Evolutionary conservation across 345 rosid genomes (phyloP), one percentile per base, ranked within the genome.

Genomic region (Populus euphratica): DNA sequence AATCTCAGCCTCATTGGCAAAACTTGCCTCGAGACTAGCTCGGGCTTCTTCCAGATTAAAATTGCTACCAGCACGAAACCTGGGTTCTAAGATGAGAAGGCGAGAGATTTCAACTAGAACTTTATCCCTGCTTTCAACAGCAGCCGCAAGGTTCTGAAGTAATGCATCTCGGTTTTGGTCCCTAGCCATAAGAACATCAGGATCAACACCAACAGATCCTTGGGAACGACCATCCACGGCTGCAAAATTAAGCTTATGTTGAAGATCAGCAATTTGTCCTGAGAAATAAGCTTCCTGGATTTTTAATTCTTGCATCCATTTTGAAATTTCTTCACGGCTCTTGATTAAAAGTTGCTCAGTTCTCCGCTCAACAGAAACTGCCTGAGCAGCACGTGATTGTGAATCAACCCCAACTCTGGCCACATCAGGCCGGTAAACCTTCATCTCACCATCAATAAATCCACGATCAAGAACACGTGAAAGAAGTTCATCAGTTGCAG

Each of bases 361-460:
- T 87, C 99, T 89, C 75, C 98, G 86, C 89, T 96, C 99, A 87
- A 96, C 99, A 73, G 98, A 93, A 76, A 96, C 99, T 38, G 99
- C 98, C 85, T 96, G 99, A 65, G 99, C 97, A 70, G 99, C 99
- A 78, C 95, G 91, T 65, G 99, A 90, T 81, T 96, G 99, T 41
- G 99, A 88, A 86, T 96, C 98, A 69, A 96, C 98, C 78, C 99
- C 99, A 81, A 96, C 99, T 76, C 99, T 85, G 25, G 99, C 99
- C 38, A 96, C 99, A 89, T 96, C 99, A 66, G 99, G 99, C 50
- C 93, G 86, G 82, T 96, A 96, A 69, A 93, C 90, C 83, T 94
- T 93, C 99, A 96, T 96, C 88, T 96, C 99, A 65, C 99, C 99
- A 82, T 96, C 99, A 84, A 96, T 90, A 76, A 96, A 96, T 69